Conservation (phyloP, 768 basidiomycete genomes). For the Suillus clintonianus region DNA sequence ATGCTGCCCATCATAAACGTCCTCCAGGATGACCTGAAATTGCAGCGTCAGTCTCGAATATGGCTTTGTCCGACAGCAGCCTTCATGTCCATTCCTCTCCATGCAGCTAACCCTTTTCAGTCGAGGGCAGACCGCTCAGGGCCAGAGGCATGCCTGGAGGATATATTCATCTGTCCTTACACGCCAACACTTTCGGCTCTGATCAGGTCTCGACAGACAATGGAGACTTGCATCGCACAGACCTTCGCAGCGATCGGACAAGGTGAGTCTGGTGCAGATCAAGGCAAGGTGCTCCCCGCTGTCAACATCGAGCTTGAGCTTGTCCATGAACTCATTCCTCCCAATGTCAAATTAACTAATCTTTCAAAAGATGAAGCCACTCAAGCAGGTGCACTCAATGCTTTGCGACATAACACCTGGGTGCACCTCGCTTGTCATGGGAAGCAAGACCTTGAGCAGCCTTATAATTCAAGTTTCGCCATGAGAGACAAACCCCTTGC, state of each 20-base stretch:
- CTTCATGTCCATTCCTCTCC: conserved; percentile 11
- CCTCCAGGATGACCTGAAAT: neutral
- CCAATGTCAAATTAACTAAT: neutral
- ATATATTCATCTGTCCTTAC: conserved; percentile 13
- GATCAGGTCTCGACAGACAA: conserved; percentile 6
- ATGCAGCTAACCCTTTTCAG: conserved; percentile 30
- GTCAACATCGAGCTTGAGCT: conserved; percentile 10
- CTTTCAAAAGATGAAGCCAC: neutral
- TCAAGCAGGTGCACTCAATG: neutral
- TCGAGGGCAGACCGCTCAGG: neutral
- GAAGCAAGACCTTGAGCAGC: conserved; percentile 2
- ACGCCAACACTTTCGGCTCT: conserved; percentile 10
- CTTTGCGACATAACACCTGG: conserved; percentile 9
- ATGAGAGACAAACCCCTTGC: neutral
- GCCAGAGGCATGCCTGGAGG: neutral
- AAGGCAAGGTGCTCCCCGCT: neutral
- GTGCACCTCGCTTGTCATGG: conserved; percentile 25
- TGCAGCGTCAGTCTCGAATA: neutral
- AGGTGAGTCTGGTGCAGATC: neutral
- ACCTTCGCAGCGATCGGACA: conserved; percentile 6
- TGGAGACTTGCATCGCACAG: neutral
- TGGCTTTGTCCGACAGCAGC: conserved; percentile 12
- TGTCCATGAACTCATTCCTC: conserved; percentile 22
- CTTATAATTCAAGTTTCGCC: conserved; percentile 11
- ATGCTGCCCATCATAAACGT: neutral